Base-by-base conservation (phyloP, 139 green algal species). In the Coelastrella sp. region DNA sequence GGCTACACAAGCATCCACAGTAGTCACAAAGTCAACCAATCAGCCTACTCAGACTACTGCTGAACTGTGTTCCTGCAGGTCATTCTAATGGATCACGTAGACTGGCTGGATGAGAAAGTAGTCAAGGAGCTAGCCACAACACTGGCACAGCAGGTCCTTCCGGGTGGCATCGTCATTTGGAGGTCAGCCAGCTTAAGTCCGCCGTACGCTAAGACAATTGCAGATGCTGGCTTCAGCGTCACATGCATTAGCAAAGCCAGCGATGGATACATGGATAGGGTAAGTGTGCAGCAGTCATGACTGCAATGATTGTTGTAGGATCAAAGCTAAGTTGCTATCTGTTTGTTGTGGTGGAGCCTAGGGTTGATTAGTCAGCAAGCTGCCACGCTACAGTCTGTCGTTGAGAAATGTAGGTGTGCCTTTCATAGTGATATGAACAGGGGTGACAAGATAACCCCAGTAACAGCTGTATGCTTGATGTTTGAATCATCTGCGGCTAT, bases 51-150 rank as follows among this genome's bases (percentile, higher is more conserved):
- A 47, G 32, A 47, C 32, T 47, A 47, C 75, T 82, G 10, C 47
- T 59, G 14, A n/a, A 64, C 22, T 75, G 5, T 75, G 13, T 75
- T 23, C 14, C 13, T 80, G 47, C 93, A 98, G 96, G 98, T 99
- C 73, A 99, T 99, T 89, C 92, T 99, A 77, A 99, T 99, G 98
- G 98, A 99, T 95, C 98, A 99, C 90, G 93, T 99, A 68, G 98
- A 99, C 94, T 99, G 98, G 98, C 93, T 99, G 86, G 93, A 96
- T 76, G 68, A 95, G 7, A 57, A 79, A 11, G 64, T 92, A 14
- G 95, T 95, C 2, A 58, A 92, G 60, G 88, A 96, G 85, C 93
- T 99, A 73, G 96, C 96, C 3, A 59, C 86, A 8, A 89, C 93
- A 3, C 94, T 99, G 78, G 93, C 93, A 20, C 61, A 94, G 89